Conservation (phyloP, 139 green algal species). For the Coccomyxa sp. region DNA sequence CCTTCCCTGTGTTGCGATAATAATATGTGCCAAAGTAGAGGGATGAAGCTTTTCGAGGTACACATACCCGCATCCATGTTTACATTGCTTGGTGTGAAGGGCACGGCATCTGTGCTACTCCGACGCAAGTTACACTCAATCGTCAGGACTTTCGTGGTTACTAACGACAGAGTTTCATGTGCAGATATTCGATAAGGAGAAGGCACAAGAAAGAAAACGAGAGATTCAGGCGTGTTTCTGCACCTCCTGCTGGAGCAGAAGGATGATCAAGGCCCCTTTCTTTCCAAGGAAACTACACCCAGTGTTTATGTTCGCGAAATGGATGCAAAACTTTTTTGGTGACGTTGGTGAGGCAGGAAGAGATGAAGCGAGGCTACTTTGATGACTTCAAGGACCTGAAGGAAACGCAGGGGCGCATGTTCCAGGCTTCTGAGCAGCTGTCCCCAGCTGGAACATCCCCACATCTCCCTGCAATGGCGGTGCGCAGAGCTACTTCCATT, state of each 20-base stretch:
- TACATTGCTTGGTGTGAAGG: too few species aligned
- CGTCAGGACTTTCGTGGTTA: too few species aligned
- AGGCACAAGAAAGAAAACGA: slow-evolving; percentile 17
- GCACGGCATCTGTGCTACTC: too few species aligned
- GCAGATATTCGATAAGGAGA: slow-evolving; percentile 43
- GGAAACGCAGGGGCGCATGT: slow-evolving; percentile 43
- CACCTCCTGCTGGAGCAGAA: neutral
- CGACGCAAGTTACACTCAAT: too few species aligned
- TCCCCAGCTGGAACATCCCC: slow-evolving; percentile 3
- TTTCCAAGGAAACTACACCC: neutral
- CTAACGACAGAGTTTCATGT: neutral
- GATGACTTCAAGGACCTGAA: slow-evolving; percentile 46
- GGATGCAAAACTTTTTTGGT: neutral
- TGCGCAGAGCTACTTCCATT: neutral
- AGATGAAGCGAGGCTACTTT: slow-evolving; percentile 51
- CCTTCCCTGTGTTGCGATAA: too few species aligned
- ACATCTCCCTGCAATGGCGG: slow-evolving; percentile 19
- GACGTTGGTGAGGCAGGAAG: slow-evolving; percentile 23
- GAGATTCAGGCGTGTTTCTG: slow-evolving; percentile 7
- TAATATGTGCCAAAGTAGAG: too few species aligned
- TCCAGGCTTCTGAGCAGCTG: slow-evolving; percentile 18
- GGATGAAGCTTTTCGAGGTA: too few species aligned
- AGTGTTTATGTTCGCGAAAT: neutral
- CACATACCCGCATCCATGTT: too few species aligned
- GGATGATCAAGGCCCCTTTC: neutral